Conservation (phyloP, 1,139 yeast species). For the Saccharomycopsis phalli region DNA sequence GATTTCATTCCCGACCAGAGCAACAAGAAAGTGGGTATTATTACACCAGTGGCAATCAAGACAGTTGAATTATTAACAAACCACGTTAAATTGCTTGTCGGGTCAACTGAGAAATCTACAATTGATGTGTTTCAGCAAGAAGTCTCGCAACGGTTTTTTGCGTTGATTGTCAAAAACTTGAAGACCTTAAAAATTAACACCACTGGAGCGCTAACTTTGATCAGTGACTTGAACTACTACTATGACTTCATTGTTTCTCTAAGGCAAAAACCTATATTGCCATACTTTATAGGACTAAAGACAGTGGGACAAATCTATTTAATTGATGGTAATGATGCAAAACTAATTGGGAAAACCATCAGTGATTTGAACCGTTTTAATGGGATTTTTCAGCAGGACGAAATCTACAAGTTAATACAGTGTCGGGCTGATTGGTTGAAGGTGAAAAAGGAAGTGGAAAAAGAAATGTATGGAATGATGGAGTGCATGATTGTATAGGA, state of each 20-base stretch:
- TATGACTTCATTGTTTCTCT: constrained; percentile 63
- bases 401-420: constrained; percentile 84
- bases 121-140: constrained; percentile 93
- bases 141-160: constrained; percentile 80
- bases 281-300: constrained; percentile 73
- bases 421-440: constrained; percentile 78
- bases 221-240: constrained; percentile 65
- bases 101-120: constrained; percentile 80
- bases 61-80: constrained; percentile 55
- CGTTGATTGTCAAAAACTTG: constrained; percentile 63
- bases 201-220: constrained; percentile 73
- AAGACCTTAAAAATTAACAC: constrained; percentile 64
- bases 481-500: constrained; percentile 17
- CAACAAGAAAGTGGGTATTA: constrained; percentile 32
- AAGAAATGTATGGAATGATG: constrained; percentile 73
- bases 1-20: constrained; percentile 39
- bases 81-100: constrained; percentile 70
- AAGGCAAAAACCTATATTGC: constrained; percentile 60
- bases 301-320: constrained; percentile 77
- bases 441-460: constrained; percentile 76
- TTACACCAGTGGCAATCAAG: constrained; percentile 56
- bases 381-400: constrained; percentile 88
- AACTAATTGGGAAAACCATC: constrained; percentile 75
- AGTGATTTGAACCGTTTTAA: constrained; percentile 80
- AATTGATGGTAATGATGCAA: constrained; percentile 66